Percentiles rank a stretch among this genome's conserved stretches.
phyloP scores from a whole-genome alignment of 352 stramenopile species.

The Pythium dissotocum region DNA sequence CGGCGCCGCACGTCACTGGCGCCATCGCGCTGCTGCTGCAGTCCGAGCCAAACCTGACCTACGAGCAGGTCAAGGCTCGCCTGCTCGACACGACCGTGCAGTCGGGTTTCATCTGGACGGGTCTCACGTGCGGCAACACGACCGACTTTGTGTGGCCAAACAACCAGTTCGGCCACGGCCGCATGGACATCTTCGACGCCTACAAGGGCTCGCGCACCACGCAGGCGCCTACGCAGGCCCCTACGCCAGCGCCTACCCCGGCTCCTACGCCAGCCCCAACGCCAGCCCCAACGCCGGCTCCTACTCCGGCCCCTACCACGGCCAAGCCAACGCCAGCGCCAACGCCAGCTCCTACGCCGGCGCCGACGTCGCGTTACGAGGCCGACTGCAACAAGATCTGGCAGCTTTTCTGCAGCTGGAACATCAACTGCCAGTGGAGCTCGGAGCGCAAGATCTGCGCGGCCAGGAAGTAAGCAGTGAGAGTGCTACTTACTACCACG shows the following conservation, averaged over 20 bases:
- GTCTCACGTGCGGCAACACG: conserved; percentile 6
- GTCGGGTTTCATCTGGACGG: background rate
- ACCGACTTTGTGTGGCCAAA: background rate
- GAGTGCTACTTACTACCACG: too few species aligned
- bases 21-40: conserved; percentile 26
- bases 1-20: conserved; percentile 28
- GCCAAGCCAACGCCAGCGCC: conserved; percentile 9
- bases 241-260: background rate
- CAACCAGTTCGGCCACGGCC: background rate
- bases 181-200: background rate
- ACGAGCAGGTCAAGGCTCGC: conserved; percentile 7
- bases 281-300: conserved; percentile 2
- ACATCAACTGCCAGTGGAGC: conserved; percentile 20
- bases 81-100: conserved; percentile 8
- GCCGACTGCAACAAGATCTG: conserved; percentile 19
- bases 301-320: background rate
- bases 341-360: conserved; percentile 11
- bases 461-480: conserved; percentile 5
- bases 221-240: background rate
- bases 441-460: conserved; percentile 12
- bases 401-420: conserved; percentile 19
- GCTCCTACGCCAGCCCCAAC: conserved; percentile 5
- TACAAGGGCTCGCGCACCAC: background rate
- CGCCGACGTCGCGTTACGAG: conserved; percentile 15
- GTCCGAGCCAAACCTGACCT: conserved; percentile 9